phyloP scores from a whole-genome alignment of 2,329 filamentous ascomycete species.

The Aspergillus piperis region DNA sequence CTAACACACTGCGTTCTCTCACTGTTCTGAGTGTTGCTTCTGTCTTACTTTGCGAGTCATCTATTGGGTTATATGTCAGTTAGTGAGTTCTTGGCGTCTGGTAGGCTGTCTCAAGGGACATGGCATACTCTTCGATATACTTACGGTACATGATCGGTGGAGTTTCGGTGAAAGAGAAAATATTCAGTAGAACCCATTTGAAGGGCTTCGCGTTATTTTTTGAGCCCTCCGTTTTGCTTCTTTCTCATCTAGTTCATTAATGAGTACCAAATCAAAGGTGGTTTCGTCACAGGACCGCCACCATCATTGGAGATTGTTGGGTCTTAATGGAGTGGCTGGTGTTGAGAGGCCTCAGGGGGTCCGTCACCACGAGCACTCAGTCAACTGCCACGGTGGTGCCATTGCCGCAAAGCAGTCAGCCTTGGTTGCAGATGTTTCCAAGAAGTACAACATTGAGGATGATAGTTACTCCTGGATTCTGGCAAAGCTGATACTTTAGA shows the following conservation, averaged over 20 bases:
- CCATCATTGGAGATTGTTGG: background rate
- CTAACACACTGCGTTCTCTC: background rate
- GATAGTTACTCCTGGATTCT: background rate
- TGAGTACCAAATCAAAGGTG: background rate
- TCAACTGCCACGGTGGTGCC: background rate
- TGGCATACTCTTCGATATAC: constrained; percentile 1
- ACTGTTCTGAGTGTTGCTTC: background rate
- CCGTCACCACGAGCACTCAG: background rate
- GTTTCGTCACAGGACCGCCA: background rate
- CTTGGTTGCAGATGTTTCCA: background rate
- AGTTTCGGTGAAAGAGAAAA: background rate
- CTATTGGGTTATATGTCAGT: background rate
- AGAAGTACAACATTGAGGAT: background rate
- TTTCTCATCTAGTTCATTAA: background rate
- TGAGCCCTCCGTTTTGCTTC: background rate
- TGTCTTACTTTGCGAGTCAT: background rate
- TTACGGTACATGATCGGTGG: constrained; percentile 3
- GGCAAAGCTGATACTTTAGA: background rate
- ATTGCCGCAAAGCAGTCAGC: background rate
- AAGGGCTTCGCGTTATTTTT: background rate
- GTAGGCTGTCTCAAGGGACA: background rate
- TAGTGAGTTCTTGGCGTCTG: constrained; percentile 1
- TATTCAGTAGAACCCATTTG: background rate
- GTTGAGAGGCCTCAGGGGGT: background rate
- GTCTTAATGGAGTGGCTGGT: background rate